Conservation (phyloP, 371 early-diverging fungal genomes). For the Chytridium lagenaria region DNA sequence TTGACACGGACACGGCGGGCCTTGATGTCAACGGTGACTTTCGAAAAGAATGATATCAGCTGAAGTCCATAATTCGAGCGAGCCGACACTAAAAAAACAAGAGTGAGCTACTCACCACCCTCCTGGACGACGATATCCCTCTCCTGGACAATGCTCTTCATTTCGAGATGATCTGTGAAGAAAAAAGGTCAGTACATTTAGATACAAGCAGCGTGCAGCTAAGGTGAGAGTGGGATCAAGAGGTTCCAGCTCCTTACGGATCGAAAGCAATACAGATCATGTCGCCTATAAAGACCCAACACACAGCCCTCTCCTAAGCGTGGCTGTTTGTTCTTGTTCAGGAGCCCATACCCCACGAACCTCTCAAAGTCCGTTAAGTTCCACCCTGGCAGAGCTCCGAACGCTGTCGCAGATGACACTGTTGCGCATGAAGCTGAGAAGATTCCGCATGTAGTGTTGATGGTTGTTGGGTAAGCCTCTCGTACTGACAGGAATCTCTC, state of each 20-base stretch:
- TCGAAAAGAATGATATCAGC: background rate
- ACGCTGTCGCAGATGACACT: too few species aligned
- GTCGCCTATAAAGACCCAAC: too few species aligned
- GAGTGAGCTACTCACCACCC: conserved; percentile 38
- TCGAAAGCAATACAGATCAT: too few species aligned
- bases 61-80: background rate
- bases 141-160: conserved; percentile 52
- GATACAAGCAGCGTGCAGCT: background rate
- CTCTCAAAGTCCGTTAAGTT: too few species aligned
- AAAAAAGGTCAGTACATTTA: background rate
- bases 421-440: too few species aligned
- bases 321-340: too few species aligned
- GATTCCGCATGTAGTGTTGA: too few species aligned
- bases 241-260: background rate
- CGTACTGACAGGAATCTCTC: too few species aligned
- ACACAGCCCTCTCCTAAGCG: too few species aligned
- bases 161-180: background rate
- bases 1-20: conserved; percentile 54
- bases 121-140: conserved; percentile 54
- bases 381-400: too few species aligned
- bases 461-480: too few species aligned
- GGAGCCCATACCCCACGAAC: too few species aligned
- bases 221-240: background rate
- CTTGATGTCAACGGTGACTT: conserved; percentile 54
- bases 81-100: background rate